Evolutionary conservation across 1,284 basidiomycete genomes (phyloP), one percentile per base, ranked within the genome.

Genomic region (Rhodotorula sp.): DNA sequence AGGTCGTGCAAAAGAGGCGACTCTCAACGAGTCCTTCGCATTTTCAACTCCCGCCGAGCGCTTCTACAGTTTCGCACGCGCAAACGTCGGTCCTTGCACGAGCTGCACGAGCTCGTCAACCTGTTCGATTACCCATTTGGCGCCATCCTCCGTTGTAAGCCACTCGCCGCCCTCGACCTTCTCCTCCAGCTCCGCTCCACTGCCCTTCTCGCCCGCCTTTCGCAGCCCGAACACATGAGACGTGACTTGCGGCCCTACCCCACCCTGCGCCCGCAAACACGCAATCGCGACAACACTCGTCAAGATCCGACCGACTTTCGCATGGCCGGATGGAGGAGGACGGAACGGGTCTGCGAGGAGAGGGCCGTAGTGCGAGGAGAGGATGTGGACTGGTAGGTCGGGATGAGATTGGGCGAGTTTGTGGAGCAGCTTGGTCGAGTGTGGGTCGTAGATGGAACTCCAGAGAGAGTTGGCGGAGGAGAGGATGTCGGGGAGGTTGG

Each of bases 401-500:
- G 85, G 85, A 77, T 86, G 85, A 18, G 92, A 92, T 59, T 86
- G 85, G 78, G 86, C 87, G 71, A 99, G 86, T 82, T 96, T 97
- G 80, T 86, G 82, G 81, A 94, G 85, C 76, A 99, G 87, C 83
- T 96, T 97, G 81, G 86, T 86, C 77, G 87, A 87, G 82, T 94
- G 89, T 74, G 94, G 94, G 77, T 87, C 83, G 82, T 99, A 99
- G 81, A 99, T 94, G 70, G 88, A 87, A 79, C 90, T 86, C 92
- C 94, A 99, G 70, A 95, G 83, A 55, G 81, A 10, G 18, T 26
- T 10, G n/a, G 59, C 71, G 53, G 53, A 40, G 4, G 52, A 37
- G 26, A 44, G n/a, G 31, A 50, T 34, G 30, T 48, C 8, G 31
- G 59, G 7, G 46, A 70, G 65, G 31, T 64, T 26, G 59, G 53